A percentile compares a stretch with the other conserved stretches of the same genome.
Conservation (phyloP, 1,284 basidiomycete species). For the Wallemia ichthyophaga region DNA sequence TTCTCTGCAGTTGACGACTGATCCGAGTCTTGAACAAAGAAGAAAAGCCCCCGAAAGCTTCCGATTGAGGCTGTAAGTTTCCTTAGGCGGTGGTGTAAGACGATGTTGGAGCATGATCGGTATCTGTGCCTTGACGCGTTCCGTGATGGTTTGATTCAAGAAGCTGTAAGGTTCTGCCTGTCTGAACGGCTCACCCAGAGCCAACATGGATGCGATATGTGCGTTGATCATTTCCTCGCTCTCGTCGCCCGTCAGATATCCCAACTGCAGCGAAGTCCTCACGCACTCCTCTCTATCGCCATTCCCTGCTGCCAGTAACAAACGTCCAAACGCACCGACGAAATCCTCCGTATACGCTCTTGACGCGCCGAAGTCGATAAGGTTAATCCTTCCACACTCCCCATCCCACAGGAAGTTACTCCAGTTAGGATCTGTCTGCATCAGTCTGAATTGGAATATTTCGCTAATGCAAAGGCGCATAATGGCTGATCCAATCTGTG, state of each 20-base stretch:
- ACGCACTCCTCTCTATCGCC: conserved; percentile 40
- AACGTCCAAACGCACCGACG: conserved; percentile 56
- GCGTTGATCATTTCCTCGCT: conserved; percentile 64
- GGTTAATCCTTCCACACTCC: conserved; percentile 28
- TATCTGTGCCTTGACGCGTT: conserved; percentile 44
- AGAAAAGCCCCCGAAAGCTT: conserved; percentile 85
- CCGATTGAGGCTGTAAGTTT: conserved; percentile 82
- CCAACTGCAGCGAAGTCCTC: conserved; percentile 42
- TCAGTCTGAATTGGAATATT: conserved; percentile 62
- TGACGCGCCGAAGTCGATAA: conserved; percentile 91
- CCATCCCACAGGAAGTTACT: conserved; percentile 81
- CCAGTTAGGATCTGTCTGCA: conserved; percentile 99
- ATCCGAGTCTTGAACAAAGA: conserved; percentile 51
- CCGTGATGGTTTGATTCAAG: conserved; percentile 32
- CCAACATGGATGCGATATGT: conserved; percentile 49
- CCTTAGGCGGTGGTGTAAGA: conserved; percentile 66
- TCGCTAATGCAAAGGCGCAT: conserved; percentile 68
- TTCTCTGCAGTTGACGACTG: conserved; percentile 36
- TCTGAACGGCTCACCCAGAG: conserved; percentile 49
- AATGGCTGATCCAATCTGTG: conserved; percentile 49
- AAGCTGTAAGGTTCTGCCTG: conserved; percentile 27
- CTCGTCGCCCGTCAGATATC: conserved; percentile 75
- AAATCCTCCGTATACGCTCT: conserved; percentile 59
- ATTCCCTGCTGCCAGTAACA: conserved; percentile 44
- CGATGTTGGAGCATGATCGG: conserved; percentile 72